Base-by-base conservation (phyloP, 2,329 filamentous ascomycete genomes). In the Reticulascus tulasneorum region DNA sequence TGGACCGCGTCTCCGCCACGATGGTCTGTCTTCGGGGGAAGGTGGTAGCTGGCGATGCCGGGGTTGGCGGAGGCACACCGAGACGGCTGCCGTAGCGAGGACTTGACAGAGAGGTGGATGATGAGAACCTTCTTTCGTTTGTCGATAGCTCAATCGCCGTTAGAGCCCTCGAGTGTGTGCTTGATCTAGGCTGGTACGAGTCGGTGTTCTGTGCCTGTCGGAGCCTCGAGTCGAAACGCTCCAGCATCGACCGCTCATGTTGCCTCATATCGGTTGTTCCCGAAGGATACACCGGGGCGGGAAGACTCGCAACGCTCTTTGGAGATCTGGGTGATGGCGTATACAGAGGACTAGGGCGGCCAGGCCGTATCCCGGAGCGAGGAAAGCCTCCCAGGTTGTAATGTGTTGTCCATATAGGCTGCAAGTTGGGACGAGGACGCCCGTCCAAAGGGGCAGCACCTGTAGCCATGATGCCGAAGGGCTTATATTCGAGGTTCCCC, bases 201-300 rank as follows among this genome's bases (percentile, higher is more conserved):
- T 42, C 35, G 10, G 44, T 27, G 9, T 42, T 34, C 12, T 44
- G 42, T 25, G 47, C 25, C 19, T 42, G 46, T 6, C 48, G 49
- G 8, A 43, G 42, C 33, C 47, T 51, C 31, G 50, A 50, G 21
- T 61, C 55, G 6, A 63, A 45, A 19, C 55, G 56, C 23, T 60
- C 56, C 9, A 62, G 47, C 40, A 64, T 45, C 6, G 55, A 53
- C 25, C 54, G 53, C 37, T 64, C 59, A 30, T 63, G 61, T 30
- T 51, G 52, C 29, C 56, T 56, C 54, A 63, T 60, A 7, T 48
- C 40, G 3, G 47, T 48, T 44, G 64, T 61, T 29, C 58, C 54
- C 7, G 52, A 48, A 9, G 53, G 48, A 26, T 63, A 53, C 12
- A 64, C 45, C 5, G 60, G 58, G 24, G 55, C 60, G 9, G 60